Base-by-base conservation (phyloP, 768 basidiomycete species). In the Pleurotus salmoneostramineus region DNA sequence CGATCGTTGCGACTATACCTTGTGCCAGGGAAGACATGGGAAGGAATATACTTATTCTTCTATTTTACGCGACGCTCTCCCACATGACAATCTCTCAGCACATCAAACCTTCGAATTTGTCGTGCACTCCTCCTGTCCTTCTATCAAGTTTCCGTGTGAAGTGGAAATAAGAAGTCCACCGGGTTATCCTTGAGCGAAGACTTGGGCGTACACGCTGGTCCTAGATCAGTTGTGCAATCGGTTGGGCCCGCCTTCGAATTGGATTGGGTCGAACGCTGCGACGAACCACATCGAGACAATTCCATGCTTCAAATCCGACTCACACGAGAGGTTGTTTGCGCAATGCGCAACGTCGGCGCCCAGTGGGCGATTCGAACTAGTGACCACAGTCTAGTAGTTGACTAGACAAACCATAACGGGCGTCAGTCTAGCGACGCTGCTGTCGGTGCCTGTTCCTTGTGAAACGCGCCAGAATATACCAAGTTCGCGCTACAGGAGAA, bases 1-100 rank as follows among this genome's bases (percentile, higher is more conserved):
- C 44, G 52, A 55, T 55, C 52, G 52, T 55, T 49, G 48, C 31
- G 40, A 55, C 43, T 40, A 42, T 11, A 35, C 40, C 52, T 36
- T 17, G 27, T 55, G 52, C 17, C 32, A 36, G 21, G 52, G 36
- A 34, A 34, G 27, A 31, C 52, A 55, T 55, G 52, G 52, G 52
- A 55, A 55, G 14, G 40, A 12, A 12, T 33, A 14, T 11, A 55
- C 52, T 31, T 55, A 55, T 43, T 40, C 40, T 36, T 37, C 43
- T 55, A 55, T 55, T 14, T 52, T 33, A n/a, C 50, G 21, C 34
- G 6, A n/a, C 33, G 14, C 14, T 50, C 48, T 50, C 48, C 45
- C 45, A 47, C 45, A 47, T 47, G 45, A 7, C 21, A 11, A 47
- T n/a, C 48, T 11, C 33, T 34, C 48, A 49, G 17, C 12, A 31